Evolutionary conservation across 306 rosid genomes (phyloP).

Genomic region (Prunus kanzakura): DNA sequence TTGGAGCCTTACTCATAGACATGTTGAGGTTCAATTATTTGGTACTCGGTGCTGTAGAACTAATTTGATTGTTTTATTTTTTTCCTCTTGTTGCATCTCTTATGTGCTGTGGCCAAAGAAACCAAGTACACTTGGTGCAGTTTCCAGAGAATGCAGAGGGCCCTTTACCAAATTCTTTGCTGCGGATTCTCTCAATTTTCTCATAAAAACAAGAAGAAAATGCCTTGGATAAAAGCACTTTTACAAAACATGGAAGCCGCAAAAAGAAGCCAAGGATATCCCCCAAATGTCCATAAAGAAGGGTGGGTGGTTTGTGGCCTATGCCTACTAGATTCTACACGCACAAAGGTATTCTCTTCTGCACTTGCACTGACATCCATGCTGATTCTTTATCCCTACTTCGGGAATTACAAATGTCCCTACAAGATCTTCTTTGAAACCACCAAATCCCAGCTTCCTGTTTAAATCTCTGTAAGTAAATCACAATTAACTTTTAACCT

Average conservation of each 20-base stretch:
- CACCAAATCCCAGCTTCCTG: background rate
- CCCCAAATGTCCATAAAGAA: conserved; percentile 1
- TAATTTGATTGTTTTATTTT: background rate
- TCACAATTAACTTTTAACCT: background rate
- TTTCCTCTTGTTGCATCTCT: background rate
- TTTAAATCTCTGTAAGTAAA: background rate
- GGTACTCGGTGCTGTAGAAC: too few relatives aligned
- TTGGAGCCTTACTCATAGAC: background rate
- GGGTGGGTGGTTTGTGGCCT: background rate
- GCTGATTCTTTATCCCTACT: conserved; percentile 27
- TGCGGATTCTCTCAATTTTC: background rate
- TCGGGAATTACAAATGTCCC: conserved; percentile 14
- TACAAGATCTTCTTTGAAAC: conserved; percentile 32
- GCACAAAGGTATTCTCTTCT: background rate
- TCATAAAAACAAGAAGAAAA: background rate
- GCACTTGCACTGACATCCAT: conserved; percentile 37
- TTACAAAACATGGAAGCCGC: background rate
- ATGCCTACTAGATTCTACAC: conserved; percentile 1
- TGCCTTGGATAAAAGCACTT: background rate
- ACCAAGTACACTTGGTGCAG: background rate
- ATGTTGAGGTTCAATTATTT: background rate
- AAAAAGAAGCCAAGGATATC: conserved; percentile 20
- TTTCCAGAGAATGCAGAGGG: background rate
- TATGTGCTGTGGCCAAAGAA: background rate
- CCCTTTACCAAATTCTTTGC: background rate